These are phyloP conservation scores for Prototheca cutis DNA, from an alignment of 163 green algal genomes.

Conservation along the genomic window DNA sequence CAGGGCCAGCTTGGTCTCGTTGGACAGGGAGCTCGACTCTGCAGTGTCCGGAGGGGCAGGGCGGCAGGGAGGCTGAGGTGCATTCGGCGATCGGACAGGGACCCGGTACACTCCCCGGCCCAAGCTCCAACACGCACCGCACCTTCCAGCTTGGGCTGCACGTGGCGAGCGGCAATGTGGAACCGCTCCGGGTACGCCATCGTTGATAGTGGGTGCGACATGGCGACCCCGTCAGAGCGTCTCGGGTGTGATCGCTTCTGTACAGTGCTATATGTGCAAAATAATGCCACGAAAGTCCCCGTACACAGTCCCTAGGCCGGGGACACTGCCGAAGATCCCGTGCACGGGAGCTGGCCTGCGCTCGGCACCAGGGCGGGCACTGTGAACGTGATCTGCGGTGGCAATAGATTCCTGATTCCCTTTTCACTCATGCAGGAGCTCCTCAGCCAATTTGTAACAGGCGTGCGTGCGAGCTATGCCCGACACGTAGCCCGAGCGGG, in stretches of 20 bases:
- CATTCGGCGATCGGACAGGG: background rate
- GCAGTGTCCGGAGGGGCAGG: background rate
- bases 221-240: background rate
- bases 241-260: background rate
- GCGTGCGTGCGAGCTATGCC: too few species aligned
- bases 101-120: background rate
- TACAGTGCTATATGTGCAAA: too few species aligned
- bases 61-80: background rate
- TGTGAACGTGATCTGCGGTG: too few species aligned
- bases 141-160: background rate
- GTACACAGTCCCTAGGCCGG: too few species aligned
- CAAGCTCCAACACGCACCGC: background rate
- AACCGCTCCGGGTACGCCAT: conserved; percentile 75
- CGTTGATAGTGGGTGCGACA: conserved; percentile 16
- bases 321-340: too few species aligned
- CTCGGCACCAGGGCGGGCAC: too few species aligned
- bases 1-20: conserved; percentile 28
- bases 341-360: too few species aligned
- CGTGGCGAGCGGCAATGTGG: conserved; percentile 32
- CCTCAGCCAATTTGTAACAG: too few species aligned
- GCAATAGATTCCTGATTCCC: too few species aligned
- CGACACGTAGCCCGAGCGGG: too few species aligned
- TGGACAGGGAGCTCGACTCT: background rate
- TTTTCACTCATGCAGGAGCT: too few species aligned
- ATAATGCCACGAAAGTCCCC: too few species aligned